A percentile compares a stretch with the other conserved stretches of the same genome.
Conservation (phyloP, 2,329 filamentous ascomycete species). For the Didymella glomerata region DNA sequence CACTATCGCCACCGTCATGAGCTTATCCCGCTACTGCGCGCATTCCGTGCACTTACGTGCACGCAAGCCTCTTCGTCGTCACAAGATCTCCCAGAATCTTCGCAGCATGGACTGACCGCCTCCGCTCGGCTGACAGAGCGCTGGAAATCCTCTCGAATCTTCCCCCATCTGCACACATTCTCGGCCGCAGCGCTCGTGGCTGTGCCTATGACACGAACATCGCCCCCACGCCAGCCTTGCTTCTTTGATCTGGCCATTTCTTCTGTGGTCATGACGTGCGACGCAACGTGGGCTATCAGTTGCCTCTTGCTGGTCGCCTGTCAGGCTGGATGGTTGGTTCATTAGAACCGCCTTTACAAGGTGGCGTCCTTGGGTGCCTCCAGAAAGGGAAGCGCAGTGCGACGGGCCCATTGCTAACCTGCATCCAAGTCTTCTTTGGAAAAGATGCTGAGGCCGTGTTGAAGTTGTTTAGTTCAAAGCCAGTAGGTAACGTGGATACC, state of each 20-base stretch:
- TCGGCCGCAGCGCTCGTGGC: conserved; percentile 26
- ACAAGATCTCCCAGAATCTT: background rate
- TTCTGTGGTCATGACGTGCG: conserved; percentile 7
- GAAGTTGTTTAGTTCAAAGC: background rate
- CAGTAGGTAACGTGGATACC: conserved; percentile 10
- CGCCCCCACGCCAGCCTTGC: conserved; percentile 26
- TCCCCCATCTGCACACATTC: background rate
- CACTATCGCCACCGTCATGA: background rate
- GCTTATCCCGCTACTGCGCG: background rate
- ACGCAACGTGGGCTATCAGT: background rate
- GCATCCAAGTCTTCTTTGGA: background rate
- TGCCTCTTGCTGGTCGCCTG: background rate
- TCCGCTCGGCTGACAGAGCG: background rate
- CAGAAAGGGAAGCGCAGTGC: background rate
- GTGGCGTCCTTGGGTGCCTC: background rate
- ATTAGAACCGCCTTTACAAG: background rate
- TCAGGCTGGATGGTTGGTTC: background rate
- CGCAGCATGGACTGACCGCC: background rate
- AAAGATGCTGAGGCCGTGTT: background rate
- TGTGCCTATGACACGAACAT: conserved; percentile 25
- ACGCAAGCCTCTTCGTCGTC: background rate
- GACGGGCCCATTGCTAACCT: background rate
- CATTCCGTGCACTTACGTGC: background rate
- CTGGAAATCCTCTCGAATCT: background rate
- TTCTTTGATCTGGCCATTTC: conserved; percentile 21